phyloP scores from a whole-genome alignment of 2,329 filamentous ascomycete species.

The Trematosphaeria pertusa region DNA sequence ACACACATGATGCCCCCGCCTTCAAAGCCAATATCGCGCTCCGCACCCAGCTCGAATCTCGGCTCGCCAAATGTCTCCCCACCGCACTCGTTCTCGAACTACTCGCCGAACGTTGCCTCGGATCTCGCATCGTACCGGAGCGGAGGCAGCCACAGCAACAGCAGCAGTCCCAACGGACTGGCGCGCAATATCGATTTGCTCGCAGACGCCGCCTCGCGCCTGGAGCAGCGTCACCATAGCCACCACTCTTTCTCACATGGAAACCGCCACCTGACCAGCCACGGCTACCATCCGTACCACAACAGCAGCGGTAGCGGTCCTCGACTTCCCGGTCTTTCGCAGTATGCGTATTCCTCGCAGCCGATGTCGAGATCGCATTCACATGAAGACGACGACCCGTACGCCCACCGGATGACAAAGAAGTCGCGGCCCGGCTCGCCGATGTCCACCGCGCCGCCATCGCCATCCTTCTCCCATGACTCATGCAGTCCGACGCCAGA shows the following conservation, averaged over 20 bases:
- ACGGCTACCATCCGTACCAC: conserved; percentile 55
- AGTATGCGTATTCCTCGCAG: conserved; percentile 70
- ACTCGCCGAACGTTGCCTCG: conserved; percentile 64
- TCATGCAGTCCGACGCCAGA: conserved; percentile 95
- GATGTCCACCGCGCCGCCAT: conserved; percentile 93
- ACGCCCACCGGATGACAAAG: conserved; percentile 78
- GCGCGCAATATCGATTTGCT: conserved; percentile 70
- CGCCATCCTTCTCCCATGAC: conserved; percentile 94
- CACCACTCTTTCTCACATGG: conserved; percentile 45
- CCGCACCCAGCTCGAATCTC: conserved; percentile 83
- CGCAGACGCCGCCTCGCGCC: conserved; percentile 71
- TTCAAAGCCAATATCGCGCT: conserved; percentile 80
- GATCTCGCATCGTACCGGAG: conserved; percentile 63
- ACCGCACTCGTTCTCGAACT: conserved; percentile 80
- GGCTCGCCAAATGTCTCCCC: conserved; percentile 96
- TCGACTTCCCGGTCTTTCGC: conserved; percentile 64
- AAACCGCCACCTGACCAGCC: conserved; percentile 48
- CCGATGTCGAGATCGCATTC: conserved; percentile 92
- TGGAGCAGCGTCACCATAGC: conserved; percentile 67
- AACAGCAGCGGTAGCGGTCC: conserved; percentile 42
- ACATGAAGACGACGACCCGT: conserved; percentile 82
- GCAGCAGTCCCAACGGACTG: conserved; percentile 56
- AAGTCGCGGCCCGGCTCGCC: conserved; percentile 92
- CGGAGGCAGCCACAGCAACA: conserved; percentile 37
- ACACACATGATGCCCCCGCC: conserved; percentile 80